A percentile compares a stretch with the other conserved stretches of the same genome.
Evolutionary conservation across 2,329 filamentous ascomycete species (phyloP).

Genomic region (Botryosphaeria agaves): DNA sequence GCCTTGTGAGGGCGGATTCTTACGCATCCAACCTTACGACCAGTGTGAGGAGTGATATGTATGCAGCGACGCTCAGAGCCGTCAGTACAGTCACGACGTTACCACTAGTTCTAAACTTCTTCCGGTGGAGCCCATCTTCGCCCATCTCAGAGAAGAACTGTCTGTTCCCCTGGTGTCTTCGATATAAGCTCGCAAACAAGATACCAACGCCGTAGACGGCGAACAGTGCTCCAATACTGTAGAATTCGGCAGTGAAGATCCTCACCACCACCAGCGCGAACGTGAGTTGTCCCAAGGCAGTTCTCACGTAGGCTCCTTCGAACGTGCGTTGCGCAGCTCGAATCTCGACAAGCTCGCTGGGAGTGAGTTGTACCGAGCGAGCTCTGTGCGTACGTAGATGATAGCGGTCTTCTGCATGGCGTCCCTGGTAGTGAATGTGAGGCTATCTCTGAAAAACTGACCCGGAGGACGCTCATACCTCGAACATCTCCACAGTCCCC

Average conservation of each 20-base stretch:
- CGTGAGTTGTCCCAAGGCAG: constrained; percentile 83
- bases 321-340: constrained; percentile 92
- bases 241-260: constrained; percentile 94
- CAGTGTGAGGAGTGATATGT: constrained; percentile 40
- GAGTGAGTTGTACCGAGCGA: constrained; percentile 63
- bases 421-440: constrained; percentile 18
- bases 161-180: constrained; percentile 77
- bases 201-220: constrained; percentile 80
- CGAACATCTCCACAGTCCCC: no score
- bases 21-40: constrained; percentile 30
- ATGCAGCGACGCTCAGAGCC: constrained; percentile 43
- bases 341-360: constrained; percentile 79
- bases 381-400: constrained; percentile 70
- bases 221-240: constrained; percentile 89
- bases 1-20: no score
- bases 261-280: constrained; percentile 90
- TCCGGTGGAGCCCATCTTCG: constrained; percentile 41
- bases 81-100: constrained; percentile 48
- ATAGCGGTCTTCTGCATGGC: constrained; percentile 54
- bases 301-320: constrained; percentile 91
- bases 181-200: constrained; percentile 65
- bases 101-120: constrained; percentile 47
- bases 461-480: constrained; percentile 1
- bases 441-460: background rate
- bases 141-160: constrained; percentile 67